A percentile compares a stretch with the other conserved stretches of the same genome.
Conservation (phyloP, 192 early-diverging fungal species). For the Mortierella hygrophila region DNA sequence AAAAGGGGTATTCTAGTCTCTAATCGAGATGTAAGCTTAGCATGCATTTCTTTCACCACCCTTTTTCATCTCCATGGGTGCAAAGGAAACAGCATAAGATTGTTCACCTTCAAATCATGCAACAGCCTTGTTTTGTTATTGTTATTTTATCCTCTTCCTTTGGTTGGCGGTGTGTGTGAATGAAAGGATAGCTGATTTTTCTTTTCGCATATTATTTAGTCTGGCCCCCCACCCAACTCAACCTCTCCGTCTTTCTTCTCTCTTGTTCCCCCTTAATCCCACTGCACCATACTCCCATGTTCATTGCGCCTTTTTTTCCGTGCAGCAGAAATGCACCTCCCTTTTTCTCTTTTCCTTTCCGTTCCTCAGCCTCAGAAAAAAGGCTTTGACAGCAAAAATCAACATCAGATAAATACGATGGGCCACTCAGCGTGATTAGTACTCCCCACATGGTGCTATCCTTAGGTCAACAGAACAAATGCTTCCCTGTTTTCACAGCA, state of each 20-base stretch:
- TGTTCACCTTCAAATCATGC: background rate
- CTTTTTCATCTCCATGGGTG: background rate
- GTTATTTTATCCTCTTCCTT: background rate
- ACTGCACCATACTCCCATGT: no score
- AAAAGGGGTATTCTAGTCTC: no score
- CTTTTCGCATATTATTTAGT: background rate
- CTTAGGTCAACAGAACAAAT: background rate
- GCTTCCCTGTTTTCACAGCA: background rate
- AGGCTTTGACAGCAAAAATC: background rate
- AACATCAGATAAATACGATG: background rate
- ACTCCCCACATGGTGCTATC: constrained; percentile 1
- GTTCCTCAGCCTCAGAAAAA: background rate
- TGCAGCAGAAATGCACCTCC: background rate
- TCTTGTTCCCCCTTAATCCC: background rate
- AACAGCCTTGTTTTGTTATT: background rate
- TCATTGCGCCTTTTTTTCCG: background rate
- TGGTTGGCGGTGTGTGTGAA: background rate
- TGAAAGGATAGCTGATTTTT: background rate
- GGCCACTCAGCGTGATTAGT: background rate
- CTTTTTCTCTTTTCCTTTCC: background rate
- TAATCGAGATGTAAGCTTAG: background rate
- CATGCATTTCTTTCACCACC: background rate
- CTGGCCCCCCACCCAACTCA: background rate
- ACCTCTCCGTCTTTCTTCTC: no score
- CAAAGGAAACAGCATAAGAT: background rate